A percentile compares a stretch with the other conserved stretches of the same genome.
These are phyloP conservation scores for Cryphonectria parasitica DNA, from an alignment of 2,329 filamentous ascomycete genomes.

Conservation along the genomic window DNA sequence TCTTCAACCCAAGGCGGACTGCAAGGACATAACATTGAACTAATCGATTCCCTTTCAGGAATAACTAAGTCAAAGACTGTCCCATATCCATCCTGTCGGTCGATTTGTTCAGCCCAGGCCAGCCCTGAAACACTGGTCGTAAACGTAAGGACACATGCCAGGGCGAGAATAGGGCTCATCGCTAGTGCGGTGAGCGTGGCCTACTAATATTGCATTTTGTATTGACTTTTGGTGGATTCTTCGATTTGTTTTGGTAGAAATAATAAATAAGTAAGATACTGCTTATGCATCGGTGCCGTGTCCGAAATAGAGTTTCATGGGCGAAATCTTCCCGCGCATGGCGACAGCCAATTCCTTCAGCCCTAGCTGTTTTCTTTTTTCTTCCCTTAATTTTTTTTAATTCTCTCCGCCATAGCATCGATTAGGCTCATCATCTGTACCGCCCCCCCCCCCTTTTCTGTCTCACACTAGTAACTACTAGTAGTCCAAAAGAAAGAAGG, in stretches of 20 bases:
- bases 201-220: background rate
- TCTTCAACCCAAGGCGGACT: background rate
- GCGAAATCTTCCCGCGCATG: too few species aligned
- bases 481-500: background rate
- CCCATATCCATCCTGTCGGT: background rate
- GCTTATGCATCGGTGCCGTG: too few species aligned
- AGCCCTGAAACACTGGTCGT: slow-evolving; percentile 3
- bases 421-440: too few species aligned
- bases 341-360: too few species aligned
- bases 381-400: background rate
- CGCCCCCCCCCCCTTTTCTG: too few species aligned
- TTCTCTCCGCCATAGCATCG: background rate
- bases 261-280: too few species aligned
- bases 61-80: background rate
- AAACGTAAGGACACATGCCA: background rate
- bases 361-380: too few species aligned
- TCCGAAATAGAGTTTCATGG: too few species aligned
- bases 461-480: background rate
- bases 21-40: background rate
- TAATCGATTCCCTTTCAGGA: slow-evolving; percentile 1
- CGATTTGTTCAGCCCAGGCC: background rate
- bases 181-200: background rate
- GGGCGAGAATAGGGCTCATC: background rate
- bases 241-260: background rate
- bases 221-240: too few species aligned